Percentiles rank a stretch among this genome's conserved stretches.
phyloP scores from a whole-genome alignment of 1,284 basidiomycete species.

The Trametes sp. region DNA sequence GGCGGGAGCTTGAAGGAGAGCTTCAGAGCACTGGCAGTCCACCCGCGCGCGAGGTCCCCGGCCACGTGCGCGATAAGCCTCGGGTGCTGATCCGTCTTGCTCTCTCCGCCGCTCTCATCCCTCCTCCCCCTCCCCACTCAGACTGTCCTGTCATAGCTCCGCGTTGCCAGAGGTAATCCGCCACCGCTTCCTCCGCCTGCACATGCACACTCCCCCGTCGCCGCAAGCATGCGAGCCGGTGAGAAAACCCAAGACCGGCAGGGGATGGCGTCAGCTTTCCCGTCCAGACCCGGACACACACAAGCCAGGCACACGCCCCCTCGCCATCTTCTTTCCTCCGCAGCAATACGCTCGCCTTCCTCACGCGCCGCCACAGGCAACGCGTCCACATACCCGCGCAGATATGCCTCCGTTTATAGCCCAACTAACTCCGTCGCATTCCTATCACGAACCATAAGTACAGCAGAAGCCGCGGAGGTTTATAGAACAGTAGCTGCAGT shows the following conservation, averaged over 20 bases:
- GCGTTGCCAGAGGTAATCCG: neutral
- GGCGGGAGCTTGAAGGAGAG: neutral
- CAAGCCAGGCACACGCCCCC: constrained; percentile 12
- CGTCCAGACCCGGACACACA: neutral
- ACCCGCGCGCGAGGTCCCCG: neutral
- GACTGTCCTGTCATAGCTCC: neutral
- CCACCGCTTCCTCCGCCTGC: neutral
- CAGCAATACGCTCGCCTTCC: constrained; percentile 1
- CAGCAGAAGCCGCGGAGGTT: neutral
- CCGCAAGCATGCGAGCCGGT: constrained; percentile 1
- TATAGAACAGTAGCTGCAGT: neutral
- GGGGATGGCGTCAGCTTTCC: constrained; percentile 5
- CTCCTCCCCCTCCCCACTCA: constrained; percentile 1
- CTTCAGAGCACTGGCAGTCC: too few species aligned
- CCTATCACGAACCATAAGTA: neutral
- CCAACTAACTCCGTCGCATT: neutral
- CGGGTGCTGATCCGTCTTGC: constrained; percentile 13
- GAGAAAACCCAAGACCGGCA: constrained; percentile 8
- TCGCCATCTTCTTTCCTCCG: constrained; percentile 1
- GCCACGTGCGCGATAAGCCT: constrained; percentile 15
- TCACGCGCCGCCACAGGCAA: neutral
- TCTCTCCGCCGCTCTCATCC: neutral
- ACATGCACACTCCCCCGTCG: neutral
- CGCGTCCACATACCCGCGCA: neutral
- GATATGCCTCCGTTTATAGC: constrained; percentile 1